Evolutionary conservation across 2,329 filamentous ascomycete species (phyloP), one percentile per base, ranked within the genome.

Genomic region (Botrytis pseudocinerea): DNA sequence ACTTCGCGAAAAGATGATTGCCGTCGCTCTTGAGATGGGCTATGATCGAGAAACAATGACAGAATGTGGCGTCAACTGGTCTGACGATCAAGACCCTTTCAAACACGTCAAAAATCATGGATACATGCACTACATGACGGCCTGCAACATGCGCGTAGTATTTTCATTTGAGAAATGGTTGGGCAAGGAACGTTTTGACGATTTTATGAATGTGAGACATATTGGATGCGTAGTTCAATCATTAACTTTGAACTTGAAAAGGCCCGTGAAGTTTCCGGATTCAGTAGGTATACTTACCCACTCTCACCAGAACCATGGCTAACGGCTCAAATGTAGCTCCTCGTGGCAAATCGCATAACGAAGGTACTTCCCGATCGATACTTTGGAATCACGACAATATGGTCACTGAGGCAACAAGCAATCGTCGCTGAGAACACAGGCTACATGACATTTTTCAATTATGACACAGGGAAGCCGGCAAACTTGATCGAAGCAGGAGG

Each of bases 1-100:
- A 2, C 64, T 73, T 46, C 71, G 63, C 8, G 16, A 61, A 20
- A 61, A 46, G 10, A 28, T 35, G 14, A 35, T 73, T 22, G 71
- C 35, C 9, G 51, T 28, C 14, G 64, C 71, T 10, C 60, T 69
- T 14, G 32, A 57, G 10, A 62, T 61, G 64, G 57, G 64, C 20
- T 63, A 73, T 32, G 64, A 73, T 54, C 25, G 16, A 32, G 28
- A 51, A 35, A 73, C 28, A 25, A 73, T 69, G 64, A 35, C 38
- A 3, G 38, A 68, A 66, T 32, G 25, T 14, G 64, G 25, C 44
- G n/a, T 68, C 12, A 38, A 54, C 48, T 68, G 40, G 51, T 57
- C 70, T 35, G 35, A 35, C 35, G 5, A 35, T 35, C 35, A 35
- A n/a, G 51, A 68, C 32, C 48, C 70, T 9, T 68, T 66, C 38